Base-by-base conservation (phyloP, 2,329 filamentous ascomycete species). In the Neonectria sp. region DNA sequence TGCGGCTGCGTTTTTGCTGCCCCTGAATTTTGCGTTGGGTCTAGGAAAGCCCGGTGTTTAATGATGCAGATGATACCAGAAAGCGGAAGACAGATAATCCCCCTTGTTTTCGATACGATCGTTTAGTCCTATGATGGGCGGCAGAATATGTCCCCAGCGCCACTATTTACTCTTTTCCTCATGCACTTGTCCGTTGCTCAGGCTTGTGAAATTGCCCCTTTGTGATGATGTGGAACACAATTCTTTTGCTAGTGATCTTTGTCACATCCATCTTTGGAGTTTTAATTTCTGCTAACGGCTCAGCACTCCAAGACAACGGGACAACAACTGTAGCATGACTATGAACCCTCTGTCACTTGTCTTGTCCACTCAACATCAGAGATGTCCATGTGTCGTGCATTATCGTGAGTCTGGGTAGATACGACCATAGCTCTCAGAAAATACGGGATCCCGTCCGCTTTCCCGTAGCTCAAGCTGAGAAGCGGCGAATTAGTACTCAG, bases 351-450 rank as follows among this genome's bases (percentile, higher is more conserved):
- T 8, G 9, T 4, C 9, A 24, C 15, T 46, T 25, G 11, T 25
- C 45, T 25, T 46, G 4, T 3, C 21, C 21, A 25, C 24, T 46
- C 6, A 13, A 8, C 37, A 27, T 6, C 13, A 8, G 25, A 15
- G 45, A 3, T 13, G 24, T 24, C 24, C 1, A 52, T 52, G 2
- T n/a, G 8, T 33, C 12, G 8, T 6, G 25, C 35, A 17, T 11
- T n/a, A 17, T n/a, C 15, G 13, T 9, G 15, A 1, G 1, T 4
- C 3, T 3, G 1, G 11, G 11, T 12, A 52, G 29, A 52, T 52
- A 52, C 49, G 49, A 52, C 49, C 49, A 52, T 52, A 52, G 49
- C 49, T 52, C 49, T 52, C 17, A 52, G 49, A 52, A 52, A 52
- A 33, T 52, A 52, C 49, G 49, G 49, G 49, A 52, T 52, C 49